A percentile compares a stretch with the other conserved stretches of the same genome.
Evolutionary conservation across 805 yeast genomes (phyloP).

Genomic region (Scheffersomyces stipitis): DNA sequence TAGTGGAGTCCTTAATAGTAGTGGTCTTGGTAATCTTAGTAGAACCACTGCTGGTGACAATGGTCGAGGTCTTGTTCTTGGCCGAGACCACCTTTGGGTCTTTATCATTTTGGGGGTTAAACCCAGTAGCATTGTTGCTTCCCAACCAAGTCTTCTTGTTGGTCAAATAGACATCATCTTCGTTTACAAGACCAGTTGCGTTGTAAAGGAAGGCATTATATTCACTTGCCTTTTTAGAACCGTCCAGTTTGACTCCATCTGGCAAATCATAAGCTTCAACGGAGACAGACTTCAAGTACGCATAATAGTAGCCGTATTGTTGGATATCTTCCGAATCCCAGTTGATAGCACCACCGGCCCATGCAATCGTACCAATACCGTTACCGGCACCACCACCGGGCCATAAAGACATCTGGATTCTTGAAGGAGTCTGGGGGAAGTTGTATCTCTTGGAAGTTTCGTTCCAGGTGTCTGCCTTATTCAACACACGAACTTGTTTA

Average conservation of each 20-base stretch:
- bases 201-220: conserved; percentile 49
- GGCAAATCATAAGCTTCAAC: conserved; percentile 79
- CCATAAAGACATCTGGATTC: conserved; percentile 74
- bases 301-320: conserved; percentile 80
- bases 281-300: conserved; percentile 56
- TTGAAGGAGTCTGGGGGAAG: conserved; percentile 74
- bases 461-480: conserved; percentile 60
- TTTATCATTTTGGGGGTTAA: conserved; percentile 48
- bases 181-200: conserved; percentile 34
- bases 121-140: conserved; percentile 63
- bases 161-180: conserved; percentile 52
- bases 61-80: conserved; percentile 8
- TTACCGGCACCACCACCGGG: conserved; percentile 64
- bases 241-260: conserved; percentile 37
- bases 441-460: conserved; percentile 55
- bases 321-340: conserved; percentile 78
- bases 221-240: conserved; percentile 51
- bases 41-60: conserved; percentile 20
- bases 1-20: conserved; percentile 11
- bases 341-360: conserved; percentile 87
- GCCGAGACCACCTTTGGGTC: conserved; percentile 9
- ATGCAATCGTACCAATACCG: conserved; percentile 64
- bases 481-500: conserved; percentile 59
- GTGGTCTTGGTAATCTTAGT: conserved; percentile 17
- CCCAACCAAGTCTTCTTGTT: conserved; percentile 62